Conservation (phyloP, 345 rosid genomes). For the Diplotaxis tenuifolia region DNA sequence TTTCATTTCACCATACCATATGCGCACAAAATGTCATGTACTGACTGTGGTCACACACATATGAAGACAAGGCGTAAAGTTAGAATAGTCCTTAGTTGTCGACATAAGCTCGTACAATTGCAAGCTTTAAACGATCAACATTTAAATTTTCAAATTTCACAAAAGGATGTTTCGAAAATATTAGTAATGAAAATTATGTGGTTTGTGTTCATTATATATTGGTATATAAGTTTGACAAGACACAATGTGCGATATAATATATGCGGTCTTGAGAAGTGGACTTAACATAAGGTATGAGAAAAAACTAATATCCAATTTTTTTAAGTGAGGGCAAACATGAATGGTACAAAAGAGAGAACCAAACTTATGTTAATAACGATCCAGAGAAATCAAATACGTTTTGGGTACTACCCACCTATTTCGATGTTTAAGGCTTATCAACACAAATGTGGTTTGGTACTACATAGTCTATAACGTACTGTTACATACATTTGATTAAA, state of each 20-base stretch:
- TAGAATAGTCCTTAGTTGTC: background rate
- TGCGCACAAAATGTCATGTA: background rate
- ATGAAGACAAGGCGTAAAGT: background rate
- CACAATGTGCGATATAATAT: slow-evolving; percentile 33
- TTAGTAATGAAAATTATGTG: slow-evolving; percentile 5
- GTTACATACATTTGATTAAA: slow-evolving; percentile 4
- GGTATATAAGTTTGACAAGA: slow-evolving; percentile 36
- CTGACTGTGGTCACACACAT: background rate
- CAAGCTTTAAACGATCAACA: slow-evolving; percentile 26
- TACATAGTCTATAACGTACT: slow-evolving; percentile 26
- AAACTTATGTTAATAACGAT: slow-evolving; percentile 39
- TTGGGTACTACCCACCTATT: slow-evolving; percentile 38
- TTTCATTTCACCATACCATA: background rate
- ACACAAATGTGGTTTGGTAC: slow-evolving; percentile 40
- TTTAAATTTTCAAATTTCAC: slow-evolving; percentile 32
- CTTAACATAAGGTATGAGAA: slow-evolving; percentile 33
- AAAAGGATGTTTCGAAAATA: slow-evolving; percentile 33
- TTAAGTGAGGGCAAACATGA: slow-evolving; percentile 35
- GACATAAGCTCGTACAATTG: background rate
- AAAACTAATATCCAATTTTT: slow-evolving; percentile 28
- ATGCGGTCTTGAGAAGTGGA: slow-evolving; percentile 34
- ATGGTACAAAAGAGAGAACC: slow-evolving; percentile 36
- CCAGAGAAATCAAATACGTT: slow-evolving; percentile 37
- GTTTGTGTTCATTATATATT: slow-evolving; percentile 33
- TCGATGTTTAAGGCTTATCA: slow-evolving; percentile 40